Conservation (phyloP, 805 yeast genomes). For the Candida railenensis region DNA sequence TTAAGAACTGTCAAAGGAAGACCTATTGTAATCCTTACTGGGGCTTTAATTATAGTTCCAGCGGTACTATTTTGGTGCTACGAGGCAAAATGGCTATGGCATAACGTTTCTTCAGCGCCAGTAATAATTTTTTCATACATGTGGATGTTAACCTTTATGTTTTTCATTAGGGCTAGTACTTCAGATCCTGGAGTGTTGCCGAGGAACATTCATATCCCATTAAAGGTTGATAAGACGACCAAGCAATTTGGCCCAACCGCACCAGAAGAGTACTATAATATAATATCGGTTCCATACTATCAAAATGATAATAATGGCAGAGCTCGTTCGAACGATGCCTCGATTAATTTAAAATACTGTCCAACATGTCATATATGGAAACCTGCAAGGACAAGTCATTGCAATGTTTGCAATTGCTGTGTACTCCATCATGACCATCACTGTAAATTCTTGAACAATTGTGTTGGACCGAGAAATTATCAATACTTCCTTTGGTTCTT, state of each 20-base stretch:
- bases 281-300: conserved; percentile 47
- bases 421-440: conserved; percentile 70
- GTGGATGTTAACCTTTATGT: conserved; percentile 49
- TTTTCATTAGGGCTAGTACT: conserved; percentile 54
- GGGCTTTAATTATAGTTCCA: conserved; percentile 37
- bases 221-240: conserved; percentile 11
- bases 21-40: conserved; percentile 41
- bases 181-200: conserved; percentile 75
- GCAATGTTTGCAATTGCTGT: conserved; percentile 68
- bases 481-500: conserved; percentile 35
- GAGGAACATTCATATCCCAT: conserved; percentile 57
- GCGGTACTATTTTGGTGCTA: conserved; percentile 51
- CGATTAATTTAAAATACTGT: conserved; percentile 57
- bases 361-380: conserved; percentile 59
- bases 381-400: conserved; percentile 68
- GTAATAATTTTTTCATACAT: conserved; percentile 59
- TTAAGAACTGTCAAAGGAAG: conserved; percentile 42
- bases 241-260: conserved; percentile 16
- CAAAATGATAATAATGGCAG: background rate
- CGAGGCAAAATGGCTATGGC: conserved; percentile 56
- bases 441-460: conserved; percentile 57
- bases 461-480: conserved; percentile 41
- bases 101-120: conserved; percentile 50
- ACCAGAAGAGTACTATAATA: conserved; percentile 62
- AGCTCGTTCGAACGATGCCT: conserved; percentile 15